Evolutionary conservation across 495 filamentous ascomycete species (phyloP).

Genomic region (Penicillium pulvis): DNA sequence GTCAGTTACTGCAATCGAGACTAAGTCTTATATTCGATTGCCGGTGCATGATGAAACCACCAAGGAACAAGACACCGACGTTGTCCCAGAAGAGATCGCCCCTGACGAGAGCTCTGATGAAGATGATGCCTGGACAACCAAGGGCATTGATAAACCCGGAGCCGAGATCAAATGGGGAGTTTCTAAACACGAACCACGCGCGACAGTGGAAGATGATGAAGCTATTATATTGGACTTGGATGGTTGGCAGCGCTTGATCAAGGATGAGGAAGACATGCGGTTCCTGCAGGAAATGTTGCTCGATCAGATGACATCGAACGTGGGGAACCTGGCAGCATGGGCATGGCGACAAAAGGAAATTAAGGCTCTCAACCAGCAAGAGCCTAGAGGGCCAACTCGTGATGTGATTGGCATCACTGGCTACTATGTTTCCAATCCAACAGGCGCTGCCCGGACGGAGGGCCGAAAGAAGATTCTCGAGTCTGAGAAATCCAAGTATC

Average conservation of each 20-base stretch:
- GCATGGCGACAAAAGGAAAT: conserved; percentile 88
- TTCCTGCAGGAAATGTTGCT: conserved; percentile 56
- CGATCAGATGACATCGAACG: conserved; percentile 46
- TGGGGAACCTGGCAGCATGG: conserved; percentile 76
- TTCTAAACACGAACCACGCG: conserved; percentile 59
- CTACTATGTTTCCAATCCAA: conserved; percentile 84
- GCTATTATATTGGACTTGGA: conserved; percentile 68
- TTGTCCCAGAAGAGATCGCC: conserved; percentile 3
- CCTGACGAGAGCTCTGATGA: conserved; percentile 33
- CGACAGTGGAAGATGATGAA: conserved; percentile 70
- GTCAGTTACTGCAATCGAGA: conserved; percentile 2
- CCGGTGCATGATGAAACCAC: conserved; percentile 3
- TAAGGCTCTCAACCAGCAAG: conserved; percentile 72
- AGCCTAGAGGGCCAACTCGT: conserved; percentile 53
- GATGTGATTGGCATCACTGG: conserved; percentile 69
- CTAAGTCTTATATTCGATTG: conserved; percentile 9
- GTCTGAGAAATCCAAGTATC: conserved; percentile 95
- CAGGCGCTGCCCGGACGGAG: conserved; percentile 88
- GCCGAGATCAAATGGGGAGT: conserved; percentile 60
- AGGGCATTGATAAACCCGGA: conserved; percentile 35
- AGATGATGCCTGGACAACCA: conserved; percentile 13
- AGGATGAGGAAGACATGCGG: conserved; percentile 76
- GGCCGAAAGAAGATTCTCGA: conserved; percentile 92
- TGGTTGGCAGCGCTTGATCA: conserved; percentile 76
- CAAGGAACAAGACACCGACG: not conserved